Evolutionary conservation across 1,139 yeast species (phyloP), one percentile per base, ranked within the genome.

Genomic region (Pneumocystis murina): DNA sequence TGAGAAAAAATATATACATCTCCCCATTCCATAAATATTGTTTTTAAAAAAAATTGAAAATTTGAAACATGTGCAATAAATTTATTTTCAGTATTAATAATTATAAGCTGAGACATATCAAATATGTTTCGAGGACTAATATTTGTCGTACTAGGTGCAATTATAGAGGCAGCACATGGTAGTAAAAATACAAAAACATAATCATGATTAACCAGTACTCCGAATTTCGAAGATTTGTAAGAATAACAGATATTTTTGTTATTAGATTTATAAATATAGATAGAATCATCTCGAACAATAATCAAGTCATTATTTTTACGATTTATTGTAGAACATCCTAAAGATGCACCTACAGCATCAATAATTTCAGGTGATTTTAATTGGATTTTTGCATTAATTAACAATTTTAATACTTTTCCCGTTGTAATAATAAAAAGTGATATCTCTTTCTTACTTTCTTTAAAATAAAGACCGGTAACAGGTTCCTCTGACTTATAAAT

Each of bases 401-500:
- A 89, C n/a, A 89, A 83, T 0, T 91, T 82, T 63, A 89, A 72
- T 0, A 90, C 80, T 68, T 81, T 84, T 35, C 86, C 82, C 0
- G 95, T 84, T 0, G 95, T 83, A 1, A 87, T 78, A 41, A 86
- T 83, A 71, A 81, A 87, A 30, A 85, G 71, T 6, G 75, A 69
- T 59, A 62, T 74, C 61, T 61, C 68, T 65, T 14, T 72, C 69
- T 59, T 70, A 70, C 35, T 72, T 59, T 78, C 81, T 66, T 78
- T 77, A 68, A 86, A 82, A 48, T 81, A 78, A 1, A 92, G 75
- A 0, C 90, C 87, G 0, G 98, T 91, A 35, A 94, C 80, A 0
- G 97, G 96, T 63, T 88, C 94, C 36, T 76, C 75, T 20, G 84
- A 80, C 67, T 86, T 87, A 70, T 84, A 88, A 0, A 91, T 83